Percentiles rank a stretch among this genome's conserved stretches.
These are phyloP conservation scores for Vinca minor DNA, from an alignment of 257 asterid species.

Conservation along the genomic window DNA sequence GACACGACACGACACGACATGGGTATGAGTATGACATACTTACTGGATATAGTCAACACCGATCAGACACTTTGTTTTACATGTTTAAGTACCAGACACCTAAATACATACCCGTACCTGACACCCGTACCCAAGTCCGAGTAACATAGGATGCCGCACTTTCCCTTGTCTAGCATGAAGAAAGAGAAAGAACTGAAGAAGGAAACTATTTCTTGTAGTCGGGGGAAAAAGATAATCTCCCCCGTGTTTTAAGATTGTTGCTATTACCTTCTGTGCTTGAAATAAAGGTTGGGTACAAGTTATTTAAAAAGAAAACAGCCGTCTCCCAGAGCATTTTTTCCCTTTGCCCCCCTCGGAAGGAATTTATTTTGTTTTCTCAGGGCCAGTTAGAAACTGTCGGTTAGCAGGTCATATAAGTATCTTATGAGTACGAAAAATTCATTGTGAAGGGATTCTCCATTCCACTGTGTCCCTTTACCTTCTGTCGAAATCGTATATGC, in stretches of 20 bases:
- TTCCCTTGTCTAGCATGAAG: neutral
- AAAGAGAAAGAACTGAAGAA: neutral
- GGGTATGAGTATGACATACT: no score
- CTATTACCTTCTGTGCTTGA: neutral
- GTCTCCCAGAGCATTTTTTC: neutral
- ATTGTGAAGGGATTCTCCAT: no score
- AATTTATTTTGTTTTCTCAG: neutral
- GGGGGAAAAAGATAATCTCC: neutral
- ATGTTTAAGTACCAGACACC: no score
- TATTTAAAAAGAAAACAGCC: neutral
- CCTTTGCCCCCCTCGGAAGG: neutral
- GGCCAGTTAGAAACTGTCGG: neutral
- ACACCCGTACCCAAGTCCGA: no score
- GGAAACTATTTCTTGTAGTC: neutral
- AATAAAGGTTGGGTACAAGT: neutral
- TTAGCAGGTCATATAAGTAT: neutral
- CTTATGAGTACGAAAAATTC: neutral
- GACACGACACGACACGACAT: no score
- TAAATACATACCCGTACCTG: no score
- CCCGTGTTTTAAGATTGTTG: neutral
- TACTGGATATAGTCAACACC: no score
- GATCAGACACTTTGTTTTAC: no score
- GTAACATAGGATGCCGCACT: no score
- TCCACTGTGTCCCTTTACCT: no score
- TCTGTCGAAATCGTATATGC: neutral